Evolutionary conservation across 176 grass and related monocot species (phyloP), one percentile per base, ranked within the genome.

Genomic region (Themeda triandra): DNA sequence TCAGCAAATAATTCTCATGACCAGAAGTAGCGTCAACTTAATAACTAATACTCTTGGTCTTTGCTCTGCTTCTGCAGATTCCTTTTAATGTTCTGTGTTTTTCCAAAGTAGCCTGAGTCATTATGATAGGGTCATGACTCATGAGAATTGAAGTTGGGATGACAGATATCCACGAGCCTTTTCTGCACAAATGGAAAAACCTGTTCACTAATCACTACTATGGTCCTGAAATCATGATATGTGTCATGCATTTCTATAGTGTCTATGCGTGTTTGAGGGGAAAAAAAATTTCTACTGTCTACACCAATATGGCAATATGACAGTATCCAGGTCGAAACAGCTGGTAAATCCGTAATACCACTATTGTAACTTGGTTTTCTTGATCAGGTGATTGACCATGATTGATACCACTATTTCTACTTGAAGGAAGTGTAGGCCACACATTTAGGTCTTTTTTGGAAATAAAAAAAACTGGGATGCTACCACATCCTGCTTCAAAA

Each of bases 131-230:
- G n/a, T 71, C 15, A 56, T 53, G 65, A 21, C 11, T 51, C 48
- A 49, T 51, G 48, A 51, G 1, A 56, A 65, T 82, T 77, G 33
- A 64, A 82, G 78, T 86, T 83, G 32, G 64, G 41, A n/a, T 90
- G 83, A 72, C 88, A 78, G 81, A 82, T 54, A 81, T 86, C 72
- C 88, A 56, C 83, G 54, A 77, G 71, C 49, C 41, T 51, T 78
- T 41, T 66, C 80, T 28, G 18, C 14, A 12, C 35, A 82, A 81
- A 82, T 41, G 71, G 53, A 82, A 86, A 62, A 71, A 64, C 14
- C 18, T 51, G 28, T 86, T 25, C 71, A 81, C 48, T 63, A 77
- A 6, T 0, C 71, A 81, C 39, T 63, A 77, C 10, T 0, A 63
- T 69, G 19, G 10, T 32, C 71, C 79, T 77, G 71, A 77, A 49